A percentile compares a stretch with the other conserved stretches of the same genome.
Evolutionary conservation across 2,329 filamentous ascomycete species (phyloP).

Genomic region (Orbilia javanica): DNA sequence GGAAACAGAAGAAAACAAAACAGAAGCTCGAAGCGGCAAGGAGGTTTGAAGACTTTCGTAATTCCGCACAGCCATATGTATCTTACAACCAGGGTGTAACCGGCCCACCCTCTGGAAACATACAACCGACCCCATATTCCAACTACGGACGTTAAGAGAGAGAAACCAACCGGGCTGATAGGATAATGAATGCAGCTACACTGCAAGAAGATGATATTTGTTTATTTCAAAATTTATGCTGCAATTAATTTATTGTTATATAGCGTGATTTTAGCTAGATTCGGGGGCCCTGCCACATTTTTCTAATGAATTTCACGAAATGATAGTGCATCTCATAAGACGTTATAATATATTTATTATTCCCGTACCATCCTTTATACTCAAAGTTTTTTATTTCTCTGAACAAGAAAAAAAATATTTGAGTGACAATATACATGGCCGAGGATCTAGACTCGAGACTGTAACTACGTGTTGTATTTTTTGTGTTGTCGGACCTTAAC

Average conservation of each 20-base stretch:
- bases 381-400: no score
- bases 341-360: no score
- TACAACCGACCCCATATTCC: background rate
- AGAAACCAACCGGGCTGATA: no score
- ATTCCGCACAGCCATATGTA: constrained; percentile 19
- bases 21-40: constrained; percentile 33
- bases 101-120: background rate
- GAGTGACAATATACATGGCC: no score
- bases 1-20: constrained; percentile 37
- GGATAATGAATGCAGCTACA: no score
- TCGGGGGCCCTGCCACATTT: no score
- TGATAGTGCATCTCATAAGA: no score
- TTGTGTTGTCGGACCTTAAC: constrained; percentile 43
- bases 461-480: constrained; percentile 27
- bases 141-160: background rate
- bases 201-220: no score
- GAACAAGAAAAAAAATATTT: no score
- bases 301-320: background rate
- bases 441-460: no score
- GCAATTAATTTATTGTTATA: background rate
- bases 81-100: background rate
- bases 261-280: background rate
- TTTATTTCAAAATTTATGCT: no score
- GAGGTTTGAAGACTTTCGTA: constrained; percentile 28
- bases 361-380: no score